These are phyloP conservation scores for Fusarium longipes DNA, from an alignment of 2,329 filamentous ascomycete genomes.

Conservation along the genomic window DNA sequence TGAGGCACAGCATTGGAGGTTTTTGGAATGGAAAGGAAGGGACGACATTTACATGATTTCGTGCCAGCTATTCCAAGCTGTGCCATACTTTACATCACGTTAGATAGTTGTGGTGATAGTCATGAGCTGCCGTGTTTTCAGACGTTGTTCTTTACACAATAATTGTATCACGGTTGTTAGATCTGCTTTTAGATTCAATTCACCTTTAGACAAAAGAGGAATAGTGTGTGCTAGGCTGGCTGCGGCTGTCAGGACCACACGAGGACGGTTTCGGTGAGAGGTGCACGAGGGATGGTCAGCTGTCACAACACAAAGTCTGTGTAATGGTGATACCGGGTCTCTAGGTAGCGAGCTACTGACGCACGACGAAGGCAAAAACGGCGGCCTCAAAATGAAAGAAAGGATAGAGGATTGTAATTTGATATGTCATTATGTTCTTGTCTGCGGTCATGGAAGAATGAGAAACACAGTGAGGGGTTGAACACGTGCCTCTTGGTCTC, in stretches of 20 bases:
- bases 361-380: constrained; percentile 15
- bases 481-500: constrained; percentile 10
- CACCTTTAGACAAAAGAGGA: constrained; percentile 31
- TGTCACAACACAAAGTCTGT: constrained; percentile 26
- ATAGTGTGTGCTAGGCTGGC: constrained; percentile 12
- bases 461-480: constrained; percentile 15
- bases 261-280: constrained; percentile 27
- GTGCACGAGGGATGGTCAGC: constrained; percentile 36
- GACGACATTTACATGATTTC: too few species aligned
- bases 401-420: not conserved
- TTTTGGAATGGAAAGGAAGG: not conserved
- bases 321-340: constrained; percentile 9
- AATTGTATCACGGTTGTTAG: not conserved
- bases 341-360: constrained; percentile 17
- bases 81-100: not conserved
- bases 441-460: constrained; percentile 12
- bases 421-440: constrained; percentile 28
- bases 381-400: constrained; percentile 27
- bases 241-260: constrained; percentile 23
- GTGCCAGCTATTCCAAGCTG: too few species aligned
- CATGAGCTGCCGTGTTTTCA: not conserved
- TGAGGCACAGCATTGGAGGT: not conserved
- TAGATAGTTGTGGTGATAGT: not conserved
- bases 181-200: not conserved
- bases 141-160: not conserved